phyloP scores from a whole-genome alignment of 2,329 filamentous ascomycete genomes.

The Leptoxyphium fumago region DNA sequence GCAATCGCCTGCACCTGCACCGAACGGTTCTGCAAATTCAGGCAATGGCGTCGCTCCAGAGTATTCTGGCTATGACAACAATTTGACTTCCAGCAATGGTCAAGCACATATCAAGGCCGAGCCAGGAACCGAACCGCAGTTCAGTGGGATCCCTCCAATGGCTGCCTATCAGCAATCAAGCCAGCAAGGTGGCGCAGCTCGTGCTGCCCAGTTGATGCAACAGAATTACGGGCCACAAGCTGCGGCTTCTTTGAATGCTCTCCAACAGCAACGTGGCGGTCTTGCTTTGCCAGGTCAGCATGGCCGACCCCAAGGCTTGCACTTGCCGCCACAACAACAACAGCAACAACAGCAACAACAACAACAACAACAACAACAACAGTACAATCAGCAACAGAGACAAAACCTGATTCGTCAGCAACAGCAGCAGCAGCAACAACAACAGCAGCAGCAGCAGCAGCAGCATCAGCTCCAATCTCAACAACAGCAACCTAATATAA shows the following conservation, averaged over 20 bases:
- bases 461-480: slow-evolving; percentile 28
- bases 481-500: slow-evolving; percentile 19
- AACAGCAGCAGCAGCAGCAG: slow-evolving; percentile 22
- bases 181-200: slow-evolving; percentile 25
- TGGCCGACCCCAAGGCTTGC: slow-evolving; percentile 19
- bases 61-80: slow-evolving; percentile 26
- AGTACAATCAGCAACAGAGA: not conserved
- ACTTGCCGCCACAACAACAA: slow-evolving; percentile 18
- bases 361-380: slow-evolving; percentile 11
- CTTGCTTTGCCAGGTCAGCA: slow-evolving; percentile 20
- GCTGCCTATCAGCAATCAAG: slow-evolving; percentile 11
- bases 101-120: slow-evolving; percentile 39
- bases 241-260: slow-evolving; percentile 50
- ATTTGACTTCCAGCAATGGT: slow-evolving; percentile 20
- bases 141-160: slow-evolving; percentile 13
- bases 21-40: slow-evolving; percentile 4
- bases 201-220: slow-evolving; percentile 40
- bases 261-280: slow-evolving; percentile 26
- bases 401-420: not conserved
- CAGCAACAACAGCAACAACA: slow-evolving; percentile 7
- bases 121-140: slow-evolving; percentile 23
- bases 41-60: slow-evolving; percentile 9
- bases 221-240: slow-evolving; percentile 48
- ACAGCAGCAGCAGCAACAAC: slow-evolving; percentile 23
- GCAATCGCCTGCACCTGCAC: slow-evolving; percentile 16